Base-by-base conservation (phyloP, 192 early-diverging fungal species). In the Coemansia pectinata region DNA sequence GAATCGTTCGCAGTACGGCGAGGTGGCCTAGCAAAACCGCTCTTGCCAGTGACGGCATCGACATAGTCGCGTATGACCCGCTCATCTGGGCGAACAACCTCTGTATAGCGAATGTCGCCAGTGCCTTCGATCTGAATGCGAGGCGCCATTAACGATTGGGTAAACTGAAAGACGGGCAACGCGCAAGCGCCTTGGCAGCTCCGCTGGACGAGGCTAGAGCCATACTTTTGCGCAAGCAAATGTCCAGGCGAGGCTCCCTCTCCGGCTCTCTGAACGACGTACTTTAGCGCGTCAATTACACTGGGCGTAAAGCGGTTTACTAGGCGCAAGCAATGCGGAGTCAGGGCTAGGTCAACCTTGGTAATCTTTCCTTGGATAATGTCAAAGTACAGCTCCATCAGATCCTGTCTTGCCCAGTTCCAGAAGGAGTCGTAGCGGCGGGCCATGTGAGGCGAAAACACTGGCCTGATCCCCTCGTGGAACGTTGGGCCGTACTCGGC, bases 11-110 rank as follows among this genome's bases (percentile, higher is more conserved):
- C 36, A 9, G 39, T 72, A 55, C 91, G 90, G 80, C 87, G 86
- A 42, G 86, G 85, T 85, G 89, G 92, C 74, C 92, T 86, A 44
- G 88, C 83, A 72, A 90, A 82, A 69, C 88, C 86, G 66, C 86
- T 85, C 21, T 88, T 90, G 34, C 81, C 84, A 76, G 86, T 83
- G 91, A 98, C 92, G 42, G 91, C 91, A 74, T 89, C 87, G 78
- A 98, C 94, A 70, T 96, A 98, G 69, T 95, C 91, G 77, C 93
- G 91, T 78, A 98, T 87, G 87, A 95, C 95, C 76, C 90, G 90
- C 68, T 86, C 83, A 38, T 91, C 90, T 42, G 72, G 76, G 62
- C 95, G 91, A 67, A 87, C 90, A 60, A 88, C 84, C 79, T 97
- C 95, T 39, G 75, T 69, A 81, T 89, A 66, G 90, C 94, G 95